Base-by-base conservation (phyloP, 441 rosid genomes). In the Eruca vesicaria region DNA sequence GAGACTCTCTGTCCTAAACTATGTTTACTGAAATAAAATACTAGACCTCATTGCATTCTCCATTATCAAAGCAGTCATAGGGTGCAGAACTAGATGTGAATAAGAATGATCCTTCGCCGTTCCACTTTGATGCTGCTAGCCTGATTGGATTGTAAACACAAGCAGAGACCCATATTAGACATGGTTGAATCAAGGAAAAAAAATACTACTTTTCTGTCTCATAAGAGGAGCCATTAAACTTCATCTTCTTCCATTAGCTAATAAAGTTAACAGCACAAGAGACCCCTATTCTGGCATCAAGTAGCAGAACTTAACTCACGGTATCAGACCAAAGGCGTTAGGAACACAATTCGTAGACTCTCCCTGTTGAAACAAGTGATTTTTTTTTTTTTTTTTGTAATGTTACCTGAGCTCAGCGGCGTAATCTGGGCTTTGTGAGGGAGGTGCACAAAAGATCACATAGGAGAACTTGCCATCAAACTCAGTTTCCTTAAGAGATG, bases 391-490 rank as follows among this genome's bases (percentile, higher is more conserved):
- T 9, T 29, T 52, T 3, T 67, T 12, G 21, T 9, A 12, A 45
- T 77, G 0, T 14, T 53, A 91, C 99, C 96, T 86, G 79, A 91
- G 79, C 84, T 95, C 99, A 73, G 81, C 91, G 33, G 93, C 85
- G 63, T 95, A 95, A 69, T 95, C 97, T 1, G 83, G 67, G 72
- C 93, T 81, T 75, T 85, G 84, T 31, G 94, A 89, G 28, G 98
- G 97, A 53, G 99, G 99, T 43, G 99, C 99, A 79, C 99, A 95
- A 74, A 89, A 95, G 52, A 95, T 84, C 55, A 95, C 90, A 75
- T 86, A 86, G 11, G 98, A 90, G 67, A 83, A 87, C 77, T 72
- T 82, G 18, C 78, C 84, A 71, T 66, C 78, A 58, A 66, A 68
- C 71, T 78, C 77, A 19, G 83, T 77, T 77, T 79, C 91, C 64